A percentile compares a stretch with the other conserved stretches of the same genome.
These are phyloP conservation scores for Hypoxylon intermedium DNA, from an alignment of 495 filamentous ascomycete genomes.

Conservation along the genomic window DNA sequence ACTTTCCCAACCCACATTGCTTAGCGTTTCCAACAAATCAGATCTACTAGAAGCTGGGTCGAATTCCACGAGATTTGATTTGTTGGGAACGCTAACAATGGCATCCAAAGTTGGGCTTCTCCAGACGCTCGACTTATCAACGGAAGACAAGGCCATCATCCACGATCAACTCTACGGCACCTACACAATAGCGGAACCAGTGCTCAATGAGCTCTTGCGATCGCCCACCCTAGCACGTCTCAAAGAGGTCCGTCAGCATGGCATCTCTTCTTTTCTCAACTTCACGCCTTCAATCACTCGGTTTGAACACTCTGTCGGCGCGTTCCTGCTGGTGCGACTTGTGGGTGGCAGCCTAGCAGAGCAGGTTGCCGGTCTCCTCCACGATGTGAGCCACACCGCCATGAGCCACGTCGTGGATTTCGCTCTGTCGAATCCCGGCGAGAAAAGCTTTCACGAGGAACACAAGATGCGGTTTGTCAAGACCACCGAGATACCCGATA, in stretches of 20 bases:
- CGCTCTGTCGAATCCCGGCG: constrained; percentile 49
- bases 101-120: constrained; percentile 6
- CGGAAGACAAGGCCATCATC: constrained; percentile 1
- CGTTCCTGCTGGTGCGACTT: constrained; percentile 51
- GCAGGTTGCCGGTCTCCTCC: constrained; percentile 53
- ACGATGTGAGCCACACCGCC: constrained; percentile 53
- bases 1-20: too few relatives aligned
- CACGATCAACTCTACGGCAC: constrained; percentile 50
- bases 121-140: constrained; percentile 11
- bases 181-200: constrained; percentile 44
- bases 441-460: constrained; percentile 53
- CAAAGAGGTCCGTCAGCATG: constrained; percentile 48
- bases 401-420: constrained; percentile 54
- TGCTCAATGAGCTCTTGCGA: constrained; percentile 50
- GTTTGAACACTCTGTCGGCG: constrained; percentile 55
- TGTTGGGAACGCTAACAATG: neutral
- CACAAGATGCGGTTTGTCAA: constrained; percentile 51
- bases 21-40: too few relatives aligned
- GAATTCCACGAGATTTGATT: neutral
- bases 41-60: too few relatives aligned
- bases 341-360: constrained; percentile 50
- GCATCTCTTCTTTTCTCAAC: constrained; percentile 48
- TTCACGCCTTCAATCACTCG: constrained; percentile 49
- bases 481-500: constrained; percentile 45
- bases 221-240: constrained; percentile 46